Evolutionary conservation across 179 eudicot genomes (phyloP).

Genomic region (Silene noctiflora): DNA sequence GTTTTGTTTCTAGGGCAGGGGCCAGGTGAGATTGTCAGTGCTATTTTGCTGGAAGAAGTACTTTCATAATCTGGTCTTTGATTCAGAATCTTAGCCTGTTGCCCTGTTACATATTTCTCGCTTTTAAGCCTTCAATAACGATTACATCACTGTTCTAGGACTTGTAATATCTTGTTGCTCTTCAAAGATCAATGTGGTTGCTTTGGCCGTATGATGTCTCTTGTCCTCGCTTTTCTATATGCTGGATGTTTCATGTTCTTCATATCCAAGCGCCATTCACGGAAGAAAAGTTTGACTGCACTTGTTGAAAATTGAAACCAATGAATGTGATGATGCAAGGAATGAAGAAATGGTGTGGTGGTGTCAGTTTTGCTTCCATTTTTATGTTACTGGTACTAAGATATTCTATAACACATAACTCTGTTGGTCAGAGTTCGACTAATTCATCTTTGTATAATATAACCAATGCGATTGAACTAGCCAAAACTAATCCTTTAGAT

Average conservation of each 20-base stretch:
- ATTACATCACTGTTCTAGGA: slow-evolving; percentile 3
- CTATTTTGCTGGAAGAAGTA: slow-evolving; percentile 14
- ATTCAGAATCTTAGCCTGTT: slow-evolving; percentile 9
- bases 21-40: slow-evolving; percentile 16
- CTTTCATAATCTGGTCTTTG: slow-evolving; percentile 4
- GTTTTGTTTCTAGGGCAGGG: slow-evolving; percentile 22
- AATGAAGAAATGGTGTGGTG: slow-evolving; percentile 85
- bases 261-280: slow-evolving; percentile 13
- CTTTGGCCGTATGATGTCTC: slow-evolving; percentile 13
- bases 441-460: slow-evolving; percentile 33
- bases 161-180: not conserved
- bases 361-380: slow-evolving; percentile 48
- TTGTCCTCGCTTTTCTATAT: slow-evolving; percentile 1
- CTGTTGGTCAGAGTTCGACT: slow-evolving; percentile 43
- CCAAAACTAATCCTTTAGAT: slow-evolving; percentile 36
- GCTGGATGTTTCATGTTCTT: not conserved
- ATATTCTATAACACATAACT: slow-evolving; percentile 44
- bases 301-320: slow-evolving; percentile 3
- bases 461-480: slow-evolving; percentile 71
- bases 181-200: slow-evolving; percentile 13
- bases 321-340: slow-evolving; percentile 31
- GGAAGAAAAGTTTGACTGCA: not conserved
- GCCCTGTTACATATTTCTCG: not conserved
- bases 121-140: not conserved
- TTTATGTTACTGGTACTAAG: slow-evolving; percentile 56